Conservation (phyloP, 2,329 filamentous ascomycete genomes). For the Tolypocladium album region DNA sequence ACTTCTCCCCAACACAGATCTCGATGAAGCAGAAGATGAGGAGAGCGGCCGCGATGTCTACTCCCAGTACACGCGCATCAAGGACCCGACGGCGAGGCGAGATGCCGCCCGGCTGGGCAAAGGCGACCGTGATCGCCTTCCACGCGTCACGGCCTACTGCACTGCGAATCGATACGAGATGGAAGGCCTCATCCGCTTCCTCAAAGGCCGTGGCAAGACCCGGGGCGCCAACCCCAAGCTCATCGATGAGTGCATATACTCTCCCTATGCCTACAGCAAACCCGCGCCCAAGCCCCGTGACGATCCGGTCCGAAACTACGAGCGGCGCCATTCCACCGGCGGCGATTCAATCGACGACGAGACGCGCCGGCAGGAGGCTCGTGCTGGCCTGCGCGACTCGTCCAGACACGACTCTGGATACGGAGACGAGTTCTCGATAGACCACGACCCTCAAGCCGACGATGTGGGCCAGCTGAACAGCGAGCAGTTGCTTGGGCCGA, state of each 20-base stretch:
- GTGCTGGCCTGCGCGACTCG: constrained; percentile 49
- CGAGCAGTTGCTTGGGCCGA: constrained; percentile 23
- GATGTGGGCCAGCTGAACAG: constrained; percentile 14
- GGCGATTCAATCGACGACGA: constrained; percentile 39
- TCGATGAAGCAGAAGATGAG: constrained; percentile 69
- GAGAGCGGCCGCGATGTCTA: constrained; percentile 94
- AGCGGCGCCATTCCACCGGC: constrained; percentile 67
- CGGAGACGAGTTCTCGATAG: constrained; percentile 15
- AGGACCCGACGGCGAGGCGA: constrained; percentile 83
- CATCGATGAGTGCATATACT: constrained; percentile 97
- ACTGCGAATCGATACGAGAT: constrained; percentile 87
- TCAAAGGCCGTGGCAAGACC: constrained; percentile 73
- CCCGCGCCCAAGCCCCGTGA: constrained; percentile 10
- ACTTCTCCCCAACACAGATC: constrained; percentile 82
- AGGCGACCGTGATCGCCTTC: constrained; percentile 76
- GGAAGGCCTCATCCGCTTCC: constrained; percentile 78
- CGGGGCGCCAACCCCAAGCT: constrained; percentile 78
- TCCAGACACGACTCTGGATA: constrained; percentile 20
- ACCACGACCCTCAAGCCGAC: constrained; percentile 12
- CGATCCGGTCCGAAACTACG: constrained; percentile 36
- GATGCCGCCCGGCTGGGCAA: constrained; percentile 91
- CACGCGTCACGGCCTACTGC: constrained; percentile 92
- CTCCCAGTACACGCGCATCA: constrained; percentile 94
- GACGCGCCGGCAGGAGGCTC: constrained; percentile 39
- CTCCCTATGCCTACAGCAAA: constrained; percentile 73